Evolutionary conservation across 495 filamentous ascomycete species (phyloP), one percentile per base, ranked within the genome.

Genomic region (Lasiosphaeriaceae sp.): DNA sequence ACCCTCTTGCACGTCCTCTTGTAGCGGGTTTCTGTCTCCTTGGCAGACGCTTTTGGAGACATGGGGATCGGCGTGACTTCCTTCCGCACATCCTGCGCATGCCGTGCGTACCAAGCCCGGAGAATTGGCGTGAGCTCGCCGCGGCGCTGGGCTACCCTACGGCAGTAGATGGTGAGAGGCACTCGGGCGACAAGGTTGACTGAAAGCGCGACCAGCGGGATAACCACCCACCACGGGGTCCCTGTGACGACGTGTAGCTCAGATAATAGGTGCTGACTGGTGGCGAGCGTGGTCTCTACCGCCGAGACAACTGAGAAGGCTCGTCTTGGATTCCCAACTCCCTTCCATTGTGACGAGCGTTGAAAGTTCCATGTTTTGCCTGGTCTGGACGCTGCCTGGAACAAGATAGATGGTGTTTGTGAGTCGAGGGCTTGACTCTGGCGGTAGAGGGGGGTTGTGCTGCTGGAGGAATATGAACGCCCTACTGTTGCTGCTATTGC

Each of bases 201-300:
- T 47, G 81, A 37, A 2, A 90, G 52, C 1, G 90, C 87, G 1
- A 88, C 77, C 52, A 89, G 74, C 0, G 91, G 90, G 52, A 96
- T 81, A 23, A 83, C 79, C 9, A 81, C 62, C 47, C 69, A 83
- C 90, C 90, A 96, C 57, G 90, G 82, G 2, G 88, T 77, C 46
- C 76, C 73, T 23, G 80, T 82, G 60, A 74, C 14, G 29, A 65
- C 61, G 67, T 94, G 90, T 2, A 92, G 62, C 44, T 70, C 62
- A n/a, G 84, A 72, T 49, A 94, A 73, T 44, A 86, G 63, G 50
- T 71, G 63, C 31, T 85, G 77, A 17, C 87, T 79, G 56, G 71
- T 62, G 34, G 78, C 67, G 45, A 86, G 50, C 31, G 74, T 68
- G 20, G 78, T 65, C 37, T 80, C 77, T 55, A 86, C 57, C 43